These are phyloP conservation scores for Lentinula guzmanii DNA, from an alignment of 768 basidiomycete genomes.

Conservation along the genomic window DNA sequence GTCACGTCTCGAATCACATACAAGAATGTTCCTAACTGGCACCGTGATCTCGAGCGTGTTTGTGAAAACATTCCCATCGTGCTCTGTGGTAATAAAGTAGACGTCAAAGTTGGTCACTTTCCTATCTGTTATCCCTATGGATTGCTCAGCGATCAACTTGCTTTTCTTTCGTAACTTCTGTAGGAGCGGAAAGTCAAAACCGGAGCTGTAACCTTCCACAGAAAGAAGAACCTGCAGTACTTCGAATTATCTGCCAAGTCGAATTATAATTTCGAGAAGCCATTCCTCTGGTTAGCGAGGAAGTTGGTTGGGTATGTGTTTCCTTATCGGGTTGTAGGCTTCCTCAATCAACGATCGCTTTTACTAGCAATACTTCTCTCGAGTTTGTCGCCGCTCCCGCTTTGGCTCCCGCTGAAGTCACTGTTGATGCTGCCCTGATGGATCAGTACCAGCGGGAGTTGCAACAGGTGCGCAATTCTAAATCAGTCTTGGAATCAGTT, in stretches of 20 bases:
- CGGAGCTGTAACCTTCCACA: constrained; percentile 96
- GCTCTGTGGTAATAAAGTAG: constrained; percentile 99
- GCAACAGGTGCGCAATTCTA: constrained; percentile 40
- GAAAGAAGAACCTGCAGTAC: constrained; percentile 99
- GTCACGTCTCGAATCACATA: constrained; percentile 99
- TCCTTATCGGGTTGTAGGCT: no score
- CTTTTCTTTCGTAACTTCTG: constrained; percentile 6
- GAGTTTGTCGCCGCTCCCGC: constrained; percentile 98
- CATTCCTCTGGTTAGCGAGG: constrained; percentile 98
- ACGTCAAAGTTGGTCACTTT: constrained; percentile 80
- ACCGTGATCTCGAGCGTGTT: constrained; percentile 98
- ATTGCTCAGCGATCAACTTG: not conserved
- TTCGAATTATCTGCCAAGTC: constrained; percentile 99
- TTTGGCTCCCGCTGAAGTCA: constrained; percentile 89
- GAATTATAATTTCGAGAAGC: constrained; percentile 99
- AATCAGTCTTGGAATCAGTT: constrained; percentile 9
- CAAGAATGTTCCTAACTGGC: constrained; percentile 99
- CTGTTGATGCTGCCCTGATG: constrained; percentile 77
- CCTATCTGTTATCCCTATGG: constrained; percentile 2
- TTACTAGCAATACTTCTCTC: constrained; percentile 37
- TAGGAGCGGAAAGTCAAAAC: constrained; percentile 99
- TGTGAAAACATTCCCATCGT: constrained; percentile 99
- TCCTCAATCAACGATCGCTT: not conserved
- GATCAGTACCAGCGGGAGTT: constrained; percentile 75
- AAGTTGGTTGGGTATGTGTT: constrained; percentile 88